phyloP scores from a whole-genome alignment of 306 rosid genomes.

The Prunus padus region DNA sequence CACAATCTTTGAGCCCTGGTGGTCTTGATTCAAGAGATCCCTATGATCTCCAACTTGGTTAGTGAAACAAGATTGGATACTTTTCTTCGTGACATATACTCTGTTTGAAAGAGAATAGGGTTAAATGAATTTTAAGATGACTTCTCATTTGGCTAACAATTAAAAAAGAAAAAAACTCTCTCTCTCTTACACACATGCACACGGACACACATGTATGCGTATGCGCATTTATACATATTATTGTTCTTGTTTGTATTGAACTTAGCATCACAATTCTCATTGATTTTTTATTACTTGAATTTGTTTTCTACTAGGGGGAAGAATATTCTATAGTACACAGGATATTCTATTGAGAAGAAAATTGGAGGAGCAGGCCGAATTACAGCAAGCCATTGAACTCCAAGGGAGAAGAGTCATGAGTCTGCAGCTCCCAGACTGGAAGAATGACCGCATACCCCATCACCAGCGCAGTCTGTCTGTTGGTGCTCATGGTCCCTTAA shows the following conservation, averaged over 20 bases:
- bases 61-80: neutral
- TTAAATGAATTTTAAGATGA: neutral
- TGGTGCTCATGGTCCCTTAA: conserved; percentile 49
- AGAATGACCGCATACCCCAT: conserved; percentile 56
- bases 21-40: conserved; percentile 45
- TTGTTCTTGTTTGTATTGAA: neutral
- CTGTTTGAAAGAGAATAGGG: neutral
- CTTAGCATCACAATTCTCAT: neutral
- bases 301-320: conserved; percentile 46
- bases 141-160: neutral
- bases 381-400: conserved; percentile 79
- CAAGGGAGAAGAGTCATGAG: conserved; percentile 80
- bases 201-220: too few relatives aligned
- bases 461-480: conserved; percentile 83
- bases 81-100: neutral
- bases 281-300: neutral
- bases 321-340: conserved; percentile 64
- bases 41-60: conserved; percentile 42
- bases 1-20: conserved; percentile 53
- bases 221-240: neutral
- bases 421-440: conserved; percentile 80
- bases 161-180: neutral
- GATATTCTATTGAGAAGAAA: conserved; percentile 69
- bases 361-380: conserved; percentile 77
- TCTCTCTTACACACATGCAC: neutral